Evolutionary conservation across 108 stramenopile species (phyloP), one percentile per base, ranked within the genome.

Genomic region (Cyclotella sp.): DNA sequence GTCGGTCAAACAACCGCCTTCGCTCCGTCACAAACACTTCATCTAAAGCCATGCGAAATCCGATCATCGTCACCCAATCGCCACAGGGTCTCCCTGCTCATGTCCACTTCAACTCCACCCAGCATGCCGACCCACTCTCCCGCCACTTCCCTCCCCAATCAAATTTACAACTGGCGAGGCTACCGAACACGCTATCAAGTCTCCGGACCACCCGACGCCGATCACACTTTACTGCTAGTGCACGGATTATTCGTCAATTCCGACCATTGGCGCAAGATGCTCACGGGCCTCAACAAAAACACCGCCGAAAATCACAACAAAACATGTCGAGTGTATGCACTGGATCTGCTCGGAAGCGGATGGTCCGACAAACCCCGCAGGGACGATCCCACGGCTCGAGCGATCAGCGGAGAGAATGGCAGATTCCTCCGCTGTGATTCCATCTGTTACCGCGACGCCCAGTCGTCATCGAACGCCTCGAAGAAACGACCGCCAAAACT

Each of bases 261-360:
- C 27, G 93, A 95, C 80, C 93, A 95, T 70, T 95, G 93, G 93
- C 69, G 93, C 21, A 86, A 89, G 39, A 88, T 90, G 0, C 64
- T 95, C 16, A 74, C 69, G 41, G 87, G 85, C n/a, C 47, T 93
- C 39, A 69, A 70, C 22, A 49, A 16, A 21, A 40, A n/a, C n/a
- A n/a, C n/a, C n/a, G n/a, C 0, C 43, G 16, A 18, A 27, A 41
- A 26, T n/a, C 68, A 84, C 7, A 76, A 61, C 39, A 79, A 79
- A 55, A 88, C 86, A 16, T 93, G 81, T 64, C 83, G 89, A 42
- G 84, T 83, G 10, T 97, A 89, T 71, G 97, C 97, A 5, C 47
- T 98, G 19, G 97, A 98, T 46, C 73, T 98, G 24, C 88, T 90
- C 68, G 97, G 97, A 7, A 95, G 90, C 75, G 97, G 97, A 6